Percentiles rank a stretch among this genome's conserved stretches.
Evolutionary conservation across 2,329 filamentous ascomycete species (phyloP).

Genomic region (Raffaelea arxii): DNA sequence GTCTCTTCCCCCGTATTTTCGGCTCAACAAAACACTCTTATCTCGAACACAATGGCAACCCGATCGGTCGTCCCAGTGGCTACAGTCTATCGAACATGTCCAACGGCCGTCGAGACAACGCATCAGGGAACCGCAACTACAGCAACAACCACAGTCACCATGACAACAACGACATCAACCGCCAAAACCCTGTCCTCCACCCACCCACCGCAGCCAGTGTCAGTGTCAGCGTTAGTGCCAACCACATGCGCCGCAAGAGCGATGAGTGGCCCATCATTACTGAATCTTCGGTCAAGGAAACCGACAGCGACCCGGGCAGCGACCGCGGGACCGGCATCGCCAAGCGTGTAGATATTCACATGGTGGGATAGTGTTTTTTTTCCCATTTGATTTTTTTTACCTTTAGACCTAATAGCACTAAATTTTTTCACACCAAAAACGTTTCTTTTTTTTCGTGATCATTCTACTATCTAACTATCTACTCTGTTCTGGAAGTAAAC

Average conservation of each 20-base stretch:
- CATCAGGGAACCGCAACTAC: neutral
- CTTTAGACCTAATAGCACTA: too few relatives aligned
- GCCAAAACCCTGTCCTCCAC: neutral
- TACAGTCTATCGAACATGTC: slow-evolving; percentile 5
- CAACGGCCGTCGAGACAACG: neutral
- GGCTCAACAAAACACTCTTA: slow-evolving; percentile 9
- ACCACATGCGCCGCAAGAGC: neutral
- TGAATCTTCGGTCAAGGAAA: slow-evolving; percentile 3
- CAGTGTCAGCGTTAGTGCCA: slow-evolving; percentile 2
- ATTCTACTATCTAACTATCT: too few relatives aligned
- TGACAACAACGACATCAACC: neutral
- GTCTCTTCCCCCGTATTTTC: slow-evolving; percentile 13
- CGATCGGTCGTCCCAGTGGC: neutral
- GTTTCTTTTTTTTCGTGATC: too few relatives aligned
- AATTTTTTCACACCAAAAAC: too few relatives aligned
- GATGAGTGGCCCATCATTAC: slow-evolving; percentile 7
- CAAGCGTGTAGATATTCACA: slow-evolving; percentile 4
- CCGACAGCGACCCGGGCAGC: slow-evolving; percentile 3
- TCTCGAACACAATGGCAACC: neutral
- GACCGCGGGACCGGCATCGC: slow-evolving; percentile 3
- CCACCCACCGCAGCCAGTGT: too few relatives aligned
- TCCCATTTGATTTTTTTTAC: too few relatives aligned
- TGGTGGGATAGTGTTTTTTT: too few relatives aligned
- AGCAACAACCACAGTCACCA: neutral
- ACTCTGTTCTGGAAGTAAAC: too few relatives aligned